These are phyloP conservation scores for Lasiodiplodia sp. DNA, from an alignment of 2,329 filamentous ascomycete species.

Conservation along the genomic window DNA sequence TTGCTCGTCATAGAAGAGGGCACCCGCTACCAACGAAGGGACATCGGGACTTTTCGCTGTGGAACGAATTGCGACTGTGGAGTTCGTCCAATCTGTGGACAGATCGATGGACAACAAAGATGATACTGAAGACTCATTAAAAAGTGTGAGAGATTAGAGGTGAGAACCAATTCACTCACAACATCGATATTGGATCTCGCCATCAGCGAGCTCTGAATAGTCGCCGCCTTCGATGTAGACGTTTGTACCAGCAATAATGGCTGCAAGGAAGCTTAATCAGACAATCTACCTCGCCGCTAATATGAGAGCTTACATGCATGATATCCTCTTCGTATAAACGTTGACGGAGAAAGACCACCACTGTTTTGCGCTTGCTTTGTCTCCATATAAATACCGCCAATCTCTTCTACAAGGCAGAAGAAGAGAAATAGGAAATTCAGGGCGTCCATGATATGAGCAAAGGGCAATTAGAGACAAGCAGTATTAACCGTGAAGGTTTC, in stretches of 20 bases:
- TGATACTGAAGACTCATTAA: not conserved
- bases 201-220: constrained; percentile 4
- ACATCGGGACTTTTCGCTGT: not conserved
- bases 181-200: not conserved
- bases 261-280: not conserved
- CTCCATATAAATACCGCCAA: too few species aligned
- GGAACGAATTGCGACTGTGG: not conserved
- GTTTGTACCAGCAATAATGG: not conserved
- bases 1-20: constrained; percentile 25
- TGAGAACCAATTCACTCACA: not conserved
- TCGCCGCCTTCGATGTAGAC: constrained; percentile 31
- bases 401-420: too few species aligned
- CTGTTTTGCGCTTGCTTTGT: too few species aligned
- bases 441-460: too few species aligned
- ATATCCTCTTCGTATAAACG: constrained; percentile 6
- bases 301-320: not conserved
- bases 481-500: too few species aligned
- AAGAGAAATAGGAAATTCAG: too few species aligned
- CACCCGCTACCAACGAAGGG: constrained; percentile 19
- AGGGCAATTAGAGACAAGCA: too few species aligned
- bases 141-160: not conserved
- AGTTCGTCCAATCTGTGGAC: constrained; percentile 28
- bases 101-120: constrained; percentile 28
- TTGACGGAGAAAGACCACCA: not conserved
- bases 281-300: not conserved